Evolutionary conservation across 2,329 filamentous ascomycete species (phyloP).

Genomic region (Fusarium sp.): DNA sequence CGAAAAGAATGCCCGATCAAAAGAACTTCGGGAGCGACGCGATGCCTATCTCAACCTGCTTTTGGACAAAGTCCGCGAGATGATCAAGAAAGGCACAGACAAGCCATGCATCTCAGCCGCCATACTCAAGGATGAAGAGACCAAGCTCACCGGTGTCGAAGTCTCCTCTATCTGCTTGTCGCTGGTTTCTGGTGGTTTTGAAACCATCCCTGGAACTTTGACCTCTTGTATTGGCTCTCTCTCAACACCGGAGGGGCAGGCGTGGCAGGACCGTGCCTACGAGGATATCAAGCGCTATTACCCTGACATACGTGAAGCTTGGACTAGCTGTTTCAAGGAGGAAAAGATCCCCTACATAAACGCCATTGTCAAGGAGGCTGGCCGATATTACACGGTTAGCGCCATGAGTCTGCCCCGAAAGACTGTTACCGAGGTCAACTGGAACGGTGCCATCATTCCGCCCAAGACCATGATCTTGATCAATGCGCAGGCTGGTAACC

Average conservation of each 20-base stretch:
- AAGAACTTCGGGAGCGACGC: constrained; percentile 62
- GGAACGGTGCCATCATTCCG: constrained; percentile 67
- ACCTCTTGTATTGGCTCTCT: constrained; percentile 67
- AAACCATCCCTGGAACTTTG: constrained; percentile 69
- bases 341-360: constrained; percentile 66
- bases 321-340: constrained; percentile 60
- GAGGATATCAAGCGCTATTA: constrained; percentile 66
- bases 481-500: constrained; percentile 70
- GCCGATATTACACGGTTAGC: constrained; percentile 68
- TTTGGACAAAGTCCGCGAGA: constrained; percentile 62
- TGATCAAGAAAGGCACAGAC: constrained; percentile 60
- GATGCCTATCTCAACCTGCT: constrained; percentile 66
- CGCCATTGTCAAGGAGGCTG: constrained; percentile 67
- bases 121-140: constrained; percentile 69
- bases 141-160: constrained; percentile 67
- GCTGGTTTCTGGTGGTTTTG: constrained; percentile 68
- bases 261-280: constrained; percentile 68
- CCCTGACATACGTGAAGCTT: constrained; percentile 62
- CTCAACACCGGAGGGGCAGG: constrained; percentile 63
- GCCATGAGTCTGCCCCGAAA: constrained; percentile 68
- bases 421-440: constrained; percentile 65
- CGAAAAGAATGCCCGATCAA: constrained; percentile 63
- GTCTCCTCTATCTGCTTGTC: constrained; percentile 69
- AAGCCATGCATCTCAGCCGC: constrained; percentile 69
- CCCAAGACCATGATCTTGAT: constrained; percentile 69